These are phyloP conservation scores for Termitomyces sp. DNA, from an alignment of 768 basidiomycete genomes.

Conservation along the genomic window DNA sequence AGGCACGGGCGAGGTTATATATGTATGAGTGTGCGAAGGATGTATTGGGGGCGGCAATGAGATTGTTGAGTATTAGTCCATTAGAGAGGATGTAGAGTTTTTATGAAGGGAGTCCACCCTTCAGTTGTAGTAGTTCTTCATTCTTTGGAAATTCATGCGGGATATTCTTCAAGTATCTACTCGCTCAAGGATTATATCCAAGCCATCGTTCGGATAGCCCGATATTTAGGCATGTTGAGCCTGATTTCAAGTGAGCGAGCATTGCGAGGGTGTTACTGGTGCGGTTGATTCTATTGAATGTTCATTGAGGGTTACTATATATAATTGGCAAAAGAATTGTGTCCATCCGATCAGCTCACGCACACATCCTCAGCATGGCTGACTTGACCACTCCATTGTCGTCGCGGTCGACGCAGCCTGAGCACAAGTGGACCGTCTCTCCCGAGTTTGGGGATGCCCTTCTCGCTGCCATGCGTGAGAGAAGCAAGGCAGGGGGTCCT, in stretches of 20 bases:
- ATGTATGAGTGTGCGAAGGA: constrained; percentile 85
- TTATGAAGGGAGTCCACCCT: too few species aligned
- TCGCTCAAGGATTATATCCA: too few species aligned
- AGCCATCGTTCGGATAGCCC: too few species aligned
- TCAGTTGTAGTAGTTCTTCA: not conserved
- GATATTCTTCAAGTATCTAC: too few species aligned
- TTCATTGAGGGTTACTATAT: too few species aligned
- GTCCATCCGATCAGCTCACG: too few species aligned
- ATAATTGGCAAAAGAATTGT: too few species aligned
- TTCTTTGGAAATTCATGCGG: not conserved
- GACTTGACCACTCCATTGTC: not conserved
- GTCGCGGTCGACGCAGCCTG: not conserved
- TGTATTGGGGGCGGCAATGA: constrained; percentile 84
- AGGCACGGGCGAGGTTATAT: constrained; percentile 82
- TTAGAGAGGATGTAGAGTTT: constrained; percentile 79
- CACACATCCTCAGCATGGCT: not conserved
- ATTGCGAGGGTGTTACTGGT: too few species aligned
- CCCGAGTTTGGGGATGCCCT: constrained; percentile 15
- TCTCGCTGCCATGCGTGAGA: constrained; percentile 12
- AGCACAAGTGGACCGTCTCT: constrained; percentile 14
- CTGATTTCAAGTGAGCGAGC: too few species aligned
- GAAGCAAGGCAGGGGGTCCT: constrained; percentile 9
- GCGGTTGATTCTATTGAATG: too few species aligned
- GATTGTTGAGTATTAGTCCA: constrained; percentile 81
- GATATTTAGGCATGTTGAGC: too few species aligned